Evolutionary conservation across 768 basidiomycete species (phyloP).

Genomic region (Chalciporus chontae): DNA sequence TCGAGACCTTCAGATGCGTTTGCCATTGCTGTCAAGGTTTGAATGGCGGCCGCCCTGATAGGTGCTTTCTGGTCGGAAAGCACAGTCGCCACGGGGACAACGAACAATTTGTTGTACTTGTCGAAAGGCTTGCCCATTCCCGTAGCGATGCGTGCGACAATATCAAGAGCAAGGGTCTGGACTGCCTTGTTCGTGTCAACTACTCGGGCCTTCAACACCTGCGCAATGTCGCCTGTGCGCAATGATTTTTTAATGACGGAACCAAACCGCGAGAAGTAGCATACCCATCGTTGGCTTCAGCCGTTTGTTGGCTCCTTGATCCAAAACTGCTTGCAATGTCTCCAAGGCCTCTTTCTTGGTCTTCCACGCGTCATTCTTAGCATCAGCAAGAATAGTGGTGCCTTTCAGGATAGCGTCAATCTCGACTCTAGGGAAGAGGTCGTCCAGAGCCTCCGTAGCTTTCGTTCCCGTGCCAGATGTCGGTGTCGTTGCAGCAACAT

Average conservation of each 20-base stretch:
- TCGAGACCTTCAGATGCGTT: slow-evolving; percentile 84
- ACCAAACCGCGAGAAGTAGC: slow-evolving; percentile 6
- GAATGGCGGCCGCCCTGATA: slow-evolving; percentile 72
- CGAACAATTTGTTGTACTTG: slow-evolving; percentile 77
- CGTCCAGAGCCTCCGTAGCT: slow-evolving; percentile 75
- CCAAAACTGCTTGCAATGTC: slow-evolving; percentile 73
- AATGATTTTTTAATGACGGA: neutral
- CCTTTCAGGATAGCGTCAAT: slow-evolving; percentile 82
- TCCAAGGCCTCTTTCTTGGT: slow-evolving; percentile 94
- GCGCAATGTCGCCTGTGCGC: slow-evolving; percentile 78
- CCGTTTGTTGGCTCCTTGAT: slow-evolving; percentile 89
- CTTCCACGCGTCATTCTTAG: slow-evolving; percentile 96
- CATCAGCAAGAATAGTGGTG: slow-evolving; percentile 75
- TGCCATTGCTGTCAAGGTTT: slow-evolving; percentile 79
- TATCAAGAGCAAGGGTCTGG: slow-evolving; percentile 84
- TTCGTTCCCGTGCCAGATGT: slow-evolving; percentile 40
- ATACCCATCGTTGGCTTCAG: slow-evolving; percentile 87
- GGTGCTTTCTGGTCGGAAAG: slow-evolving; percentile 91
- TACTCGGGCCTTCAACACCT: slow-evolving; percentile 83
- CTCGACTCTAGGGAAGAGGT: slow-evolving; percentile 93
- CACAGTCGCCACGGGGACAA: slow-evolving; percentile 73
- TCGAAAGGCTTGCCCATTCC: slow-evolving; percentile 98
- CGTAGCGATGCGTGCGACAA: slow-evolving; percentile 82
- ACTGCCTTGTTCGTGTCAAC: slow-evolving; percentile 94
- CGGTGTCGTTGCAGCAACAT: slow-evolving; percentile 54